Percentiles rank a stretch among this genome's conserved stretches.
phyloP scores from a whole-genome alignment of 768 basidiomycete species.

The Brasilioporus rufonigricans region DNA sequence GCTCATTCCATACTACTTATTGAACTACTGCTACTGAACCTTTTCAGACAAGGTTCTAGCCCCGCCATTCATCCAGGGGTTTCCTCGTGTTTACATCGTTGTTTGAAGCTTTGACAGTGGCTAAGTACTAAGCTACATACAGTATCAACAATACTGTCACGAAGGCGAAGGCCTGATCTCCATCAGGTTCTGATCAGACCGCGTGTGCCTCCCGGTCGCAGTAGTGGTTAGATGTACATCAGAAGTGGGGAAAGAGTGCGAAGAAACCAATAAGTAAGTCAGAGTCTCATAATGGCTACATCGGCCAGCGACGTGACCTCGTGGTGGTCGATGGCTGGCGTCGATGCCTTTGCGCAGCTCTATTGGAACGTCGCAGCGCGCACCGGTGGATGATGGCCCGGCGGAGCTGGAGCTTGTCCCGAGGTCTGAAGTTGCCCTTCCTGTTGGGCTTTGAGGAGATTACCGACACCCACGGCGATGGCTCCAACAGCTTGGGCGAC shows the following conservation, averaged over 20 bases:
- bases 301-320: constrained; percentile 24
- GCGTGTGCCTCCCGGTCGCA: constrained; percentile 6
- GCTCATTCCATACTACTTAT: constrained; percentile 11
- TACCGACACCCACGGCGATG: constrained; percentile 72
- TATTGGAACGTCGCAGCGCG: constrained; percentile 33
- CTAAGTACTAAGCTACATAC: constrained; percentile 19
- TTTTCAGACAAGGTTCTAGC: constrained; percentile 25
- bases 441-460: constrained; percentile 48
- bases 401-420: constrained; percentile 16
- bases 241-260: constrained; percentile 3
- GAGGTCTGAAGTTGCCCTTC: constrained; percentile 36
- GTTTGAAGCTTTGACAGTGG: constrained; percentile 14
- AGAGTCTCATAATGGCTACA: constrained; percentile 13
- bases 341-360: not conserved
- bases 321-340: constrained; percentile 5
- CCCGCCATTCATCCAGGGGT: constrained; percentile 19
- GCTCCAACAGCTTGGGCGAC: constrained; percentile 79
- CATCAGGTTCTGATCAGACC: constrained; percentile 12
- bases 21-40: constrained; percentile 17
- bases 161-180: constrained; percentile 7
- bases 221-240: constrained; percentile 10
- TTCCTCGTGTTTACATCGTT: constrained; percentile 30
- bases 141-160: constrained; percentile 13
- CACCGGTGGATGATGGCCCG: constrained; percentile 24
- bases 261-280: constrained; percentile 21